Conservation (phyloP, 108 stramenopile genomes). For the Fistulifera pelliculosa region DNA sequence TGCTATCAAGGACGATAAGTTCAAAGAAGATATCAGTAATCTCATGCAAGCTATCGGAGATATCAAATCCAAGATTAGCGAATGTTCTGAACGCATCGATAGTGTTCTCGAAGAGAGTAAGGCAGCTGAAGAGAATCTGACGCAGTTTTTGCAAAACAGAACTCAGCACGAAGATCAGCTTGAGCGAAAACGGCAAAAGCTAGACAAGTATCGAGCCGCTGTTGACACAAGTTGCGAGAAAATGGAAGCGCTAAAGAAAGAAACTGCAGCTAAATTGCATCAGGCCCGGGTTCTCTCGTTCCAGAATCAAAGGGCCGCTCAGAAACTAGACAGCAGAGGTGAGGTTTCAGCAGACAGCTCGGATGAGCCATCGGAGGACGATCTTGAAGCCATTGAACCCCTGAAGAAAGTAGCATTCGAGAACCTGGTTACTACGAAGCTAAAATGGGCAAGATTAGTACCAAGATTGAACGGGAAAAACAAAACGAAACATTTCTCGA, state of each 20-base stretch:
- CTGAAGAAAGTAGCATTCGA: constrained; percentile 12
- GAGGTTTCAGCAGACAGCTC: constrained; percentile 10
- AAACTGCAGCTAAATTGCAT: constrained; percentile 9
- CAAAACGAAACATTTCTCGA: constrained; percentile 39
- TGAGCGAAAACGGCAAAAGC: constrained; percentile 38
- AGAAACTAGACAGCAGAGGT: constrained; percentile 7
- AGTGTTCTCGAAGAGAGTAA: constrained; percentile 57
- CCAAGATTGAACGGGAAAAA: constrained; percentile 53
- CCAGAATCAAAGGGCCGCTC: neutral
- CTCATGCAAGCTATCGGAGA: constrained; percentile 40
- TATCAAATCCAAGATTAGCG: constrained; percentile 32
- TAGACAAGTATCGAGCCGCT: constrained; percentile 44
- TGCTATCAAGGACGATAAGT: constrained; percentile 20
- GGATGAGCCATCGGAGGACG: constrained; percentile 50
- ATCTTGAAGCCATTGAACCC: constrained; percentile 56
- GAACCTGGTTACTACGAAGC: constrained; percentile 39
- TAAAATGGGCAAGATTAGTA: constrained; percentile 25
- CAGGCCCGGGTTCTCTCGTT: neutral
- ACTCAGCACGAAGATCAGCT: constrained; percentile 37
- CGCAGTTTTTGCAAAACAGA: constrained; percentile 31
- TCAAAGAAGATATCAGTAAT: constrained; percentile 34
- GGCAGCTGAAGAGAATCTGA: constrained; percentile 39
- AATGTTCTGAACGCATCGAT: constrained; percentile 51
- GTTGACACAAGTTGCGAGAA: constrained; percentile 11
- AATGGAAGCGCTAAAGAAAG: constrained; percentile 14